Evolutionary conservation across 2,329 filamentous ascomycete genomes (phyloP).

Genomic region (Tolypocladium ophioglossoides): DNA sequence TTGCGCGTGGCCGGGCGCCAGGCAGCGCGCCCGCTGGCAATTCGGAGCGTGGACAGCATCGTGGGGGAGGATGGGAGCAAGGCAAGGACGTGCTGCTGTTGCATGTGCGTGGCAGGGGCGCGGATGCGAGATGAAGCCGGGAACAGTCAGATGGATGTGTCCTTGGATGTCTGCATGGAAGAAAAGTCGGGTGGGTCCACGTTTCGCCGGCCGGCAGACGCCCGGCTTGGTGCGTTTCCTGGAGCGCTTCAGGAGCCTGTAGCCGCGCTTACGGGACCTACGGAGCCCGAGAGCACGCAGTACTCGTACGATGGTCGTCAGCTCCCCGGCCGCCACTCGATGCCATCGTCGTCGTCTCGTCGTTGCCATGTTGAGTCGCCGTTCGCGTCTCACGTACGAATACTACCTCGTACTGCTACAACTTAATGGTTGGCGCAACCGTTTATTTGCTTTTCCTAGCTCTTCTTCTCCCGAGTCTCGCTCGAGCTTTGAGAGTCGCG

Average conservation of each 20-base stretch:
- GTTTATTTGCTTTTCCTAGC: background rate
- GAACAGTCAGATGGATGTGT: background rate
- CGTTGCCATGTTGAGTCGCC: background rate
- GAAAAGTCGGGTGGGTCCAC: background rate
- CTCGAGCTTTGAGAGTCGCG: background rate
- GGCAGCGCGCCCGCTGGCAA: conserved; percentile 39
- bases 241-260: background rate
- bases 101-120: background rate
- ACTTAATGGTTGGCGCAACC: no score
- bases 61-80: conserved; percentile 2
- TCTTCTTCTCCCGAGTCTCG: no score
- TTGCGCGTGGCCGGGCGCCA: conserved; percentile 28
- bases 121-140: background rate
- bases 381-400: background rate
- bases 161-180: background rate
- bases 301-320: no score
- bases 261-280: background rate
- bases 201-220: background rate
- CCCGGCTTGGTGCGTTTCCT: background rate
- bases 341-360: background rate
- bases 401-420: no score
- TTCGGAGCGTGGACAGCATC: conserved; percentile 47
- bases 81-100: background rate
- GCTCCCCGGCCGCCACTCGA: no score
- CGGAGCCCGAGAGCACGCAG: background rate